Evolutionary conservation across 768 basidiomycete species (phyloP).

Genomic region (Calocybe cyanea): DNA sequence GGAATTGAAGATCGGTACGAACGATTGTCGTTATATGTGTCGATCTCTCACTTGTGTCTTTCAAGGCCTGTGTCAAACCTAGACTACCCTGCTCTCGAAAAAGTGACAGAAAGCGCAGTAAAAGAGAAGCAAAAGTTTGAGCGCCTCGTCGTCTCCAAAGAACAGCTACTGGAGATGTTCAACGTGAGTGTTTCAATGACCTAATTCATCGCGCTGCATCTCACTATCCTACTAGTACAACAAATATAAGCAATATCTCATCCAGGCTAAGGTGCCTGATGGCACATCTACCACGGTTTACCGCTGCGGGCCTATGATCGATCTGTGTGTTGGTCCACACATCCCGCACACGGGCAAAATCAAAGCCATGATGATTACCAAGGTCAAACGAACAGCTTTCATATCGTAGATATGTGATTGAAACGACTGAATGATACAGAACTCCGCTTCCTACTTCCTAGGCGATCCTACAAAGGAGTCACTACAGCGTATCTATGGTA

Average conservation of each 20-base stretch:
- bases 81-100: conserved; percentile 89
- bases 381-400: conserved; percentile 44
- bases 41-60: not conserved
- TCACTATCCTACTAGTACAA: conserved; percentile 70
- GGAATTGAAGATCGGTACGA: conserved; percentile 71
- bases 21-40: not conserved
- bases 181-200: conserved; percentile 44
- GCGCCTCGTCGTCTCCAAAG: conserved; percentile 88
- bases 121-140: conserved; percentile 99
- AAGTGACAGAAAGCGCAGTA: conserved; percentile 79
- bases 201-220: not conserved
- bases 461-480: conserved; percentile 92
- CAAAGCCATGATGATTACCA: conserved; percentile 96
- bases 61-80: conserved; percentile 67
- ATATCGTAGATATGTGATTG: too few species aligned
- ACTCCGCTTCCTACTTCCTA: conserved; percentile 97
- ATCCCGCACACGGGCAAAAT: conserved; percentile 97
- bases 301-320: conserved; percentile 97
- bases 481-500: conserved; percentile 94
- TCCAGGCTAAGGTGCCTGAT: conserved; percentile 93
- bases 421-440: too few species aligned
- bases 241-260: conserved; percentile 96
- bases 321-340: conserved; percentile 95
- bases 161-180: conserved; percentile 97
- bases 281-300: conserved; percentile 97